Evolutionary conservation across 257 asterid genomes (phyloP).

Genomic region (Linderniella brevidens): DNA sequence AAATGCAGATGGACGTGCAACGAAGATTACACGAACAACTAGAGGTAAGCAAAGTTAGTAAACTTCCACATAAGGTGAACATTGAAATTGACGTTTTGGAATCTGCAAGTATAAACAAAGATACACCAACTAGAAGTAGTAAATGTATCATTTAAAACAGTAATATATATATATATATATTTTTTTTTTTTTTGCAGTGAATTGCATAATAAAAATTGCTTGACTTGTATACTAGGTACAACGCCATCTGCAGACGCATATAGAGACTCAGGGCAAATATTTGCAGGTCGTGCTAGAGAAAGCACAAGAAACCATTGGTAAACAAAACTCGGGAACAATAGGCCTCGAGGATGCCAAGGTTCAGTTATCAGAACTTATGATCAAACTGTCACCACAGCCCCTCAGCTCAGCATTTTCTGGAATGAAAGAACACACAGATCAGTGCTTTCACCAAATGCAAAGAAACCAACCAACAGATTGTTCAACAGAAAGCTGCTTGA

Average conservation of each 20-base stretch:
- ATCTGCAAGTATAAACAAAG: too few relatives aligned
- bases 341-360: constrained; percentile 58
- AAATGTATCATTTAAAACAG: not conserved
- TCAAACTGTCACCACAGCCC: constrained; percentile 51
- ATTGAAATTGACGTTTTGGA: not conserved
- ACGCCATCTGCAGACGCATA: constrained; percentile 64
- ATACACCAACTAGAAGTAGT: too few relatives aligned
- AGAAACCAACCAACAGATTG: constrained; percentile 34
- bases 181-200: too few relatives aligned
- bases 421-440: constrained; percentile 26
- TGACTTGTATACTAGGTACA: constrained; percentile 38
- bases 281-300: constrained; percentile 68
- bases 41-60: constrained; percentile 24
- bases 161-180: not conserved
- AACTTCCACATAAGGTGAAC: not conserved
- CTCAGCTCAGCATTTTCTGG: constrained; percentile 40
- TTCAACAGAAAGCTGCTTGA: constrained; percentile 53
- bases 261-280: constrained; percentile 78
- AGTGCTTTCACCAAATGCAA: constrained; percentile 26
- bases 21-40: constrained; percentile 67
- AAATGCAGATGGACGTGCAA: constrained; percentile 70
- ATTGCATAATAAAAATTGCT: not conserved
- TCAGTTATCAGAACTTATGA: constrained; percentile 51
- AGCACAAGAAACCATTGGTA: constrained; percentile 80
- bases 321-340: constrained; percentile 42